Base-by-base conservation (phyloP, 805 yeast species). In the Yamadazyma sp. region DNA sequence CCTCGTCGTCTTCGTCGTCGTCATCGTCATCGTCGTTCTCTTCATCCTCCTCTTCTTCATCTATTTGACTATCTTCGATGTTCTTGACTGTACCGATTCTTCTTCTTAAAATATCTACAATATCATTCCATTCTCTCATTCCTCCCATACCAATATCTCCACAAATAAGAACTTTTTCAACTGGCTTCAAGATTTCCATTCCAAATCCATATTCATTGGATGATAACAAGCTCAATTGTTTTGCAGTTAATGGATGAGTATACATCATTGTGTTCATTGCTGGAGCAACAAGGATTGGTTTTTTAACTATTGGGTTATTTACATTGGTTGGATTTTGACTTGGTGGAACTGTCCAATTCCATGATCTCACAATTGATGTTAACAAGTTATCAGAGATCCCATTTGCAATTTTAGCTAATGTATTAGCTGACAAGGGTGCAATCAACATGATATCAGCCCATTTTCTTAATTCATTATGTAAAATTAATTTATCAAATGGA, bases 81-180 rank as follows among this genome's bases (percentile, higher is more conserved):
- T 51, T 53, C 31, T 56, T 54, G 24, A 65, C 43, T 4, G 45
- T 37, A 28, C 42, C 49, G 30, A 66, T 59, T 34, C 58, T 55
- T 27, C 65, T 55, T 34, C 70, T 53, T 33, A 68, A 47, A 12
- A 62, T 65, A 39, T 68, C 73, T 16, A 68, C 74, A 17, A 67
- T 50, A 22, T 68, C 74, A 40, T 47, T 53, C 74, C 74, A 68
- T 50, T 68, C 74, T 33, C 73, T 49, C 74, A 68, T 68, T 6
- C 74, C 74, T 4, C 74, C 74, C 73, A 68, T 67, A 1, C 74
- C 74, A 30, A 68, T 68, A 43, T 68, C 74, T 5, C 74, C 74
- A 51, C 74, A 68, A 6, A 68, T 65, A 41, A 68, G 55, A 1
- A 68, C 70, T 44, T 68, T 68, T 35, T 68, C 74, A 7, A 68